Percentiles rank a stretch among this genome's conserved stretches.
phyloP scores from a whole-genome alignment of 2,329 filamentous ascomycete species.

The Pseudogymnoascus sp. region DNA sequence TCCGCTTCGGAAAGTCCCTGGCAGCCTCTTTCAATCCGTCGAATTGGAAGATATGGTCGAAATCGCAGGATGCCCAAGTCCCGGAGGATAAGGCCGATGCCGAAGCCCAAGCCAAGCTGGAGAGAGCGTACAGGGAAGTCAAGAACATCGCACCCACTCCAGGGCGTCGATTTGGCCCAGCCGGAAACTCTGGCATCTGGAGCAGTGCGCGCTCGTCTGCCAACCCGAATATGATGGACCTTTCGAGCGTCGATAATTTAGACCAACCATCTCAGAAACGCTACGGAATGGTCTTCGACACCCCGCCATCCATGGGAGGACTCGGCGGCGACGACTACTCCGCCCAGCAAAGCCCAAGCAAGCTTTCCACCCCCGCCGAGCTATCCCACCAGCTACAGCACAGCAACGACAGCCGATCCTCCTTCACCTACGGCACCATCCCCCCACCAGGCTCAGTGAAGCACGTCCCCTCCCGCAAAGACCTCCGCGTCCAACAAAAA shows the following conservation, averaged over 20 bases:
- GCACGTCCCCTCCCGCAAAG: conserved; percentile 43
- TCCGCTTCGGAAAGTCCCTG: conserved; percentile 47
- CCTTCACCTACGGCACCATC: neutral
- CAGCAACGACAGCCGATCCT: neutral
- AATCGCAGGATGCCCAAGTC: conserved; percentile 32
- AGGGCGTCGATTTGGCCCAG: neutral
- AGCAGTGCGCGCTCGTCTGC: neutral
- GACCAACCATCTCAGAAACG: neutral
- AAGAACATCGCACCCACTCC: conserved; percentile 40
- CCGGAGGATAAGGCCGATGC: conserved; percentile 35
- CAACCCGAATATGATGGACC: neutral
- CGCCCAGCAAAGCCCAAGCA: neutral
- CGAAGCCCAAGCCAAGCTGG: conserved; percentile 36
- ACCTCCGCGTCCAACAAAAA: conserved; percentile 48
- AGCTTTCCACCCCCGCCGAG: neutral
- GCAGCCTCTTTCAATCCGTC: conserved; percentile 46
- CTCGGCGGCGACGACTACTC: neutral
- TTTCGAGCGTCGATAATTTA: neutral
- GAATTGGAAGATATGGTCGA: conserved; percentile 36
- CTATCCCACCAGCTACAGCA: neutral
- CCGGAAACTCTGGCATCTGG: neutral
- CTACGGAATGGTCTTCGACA: neutral
- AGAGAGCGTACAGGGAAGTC: conserved; percentile 44
- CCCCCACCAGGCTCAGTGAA: neutral
- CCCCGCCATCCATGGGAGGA: neutral